Percentiles rank a stretch among this genome's conserved stretches.
These are phyloP conservation scores for Pleurotus salmoneostramineus DNA, from an alignment of 768 basidiomycete genomes.

Conservation along the genomic window DNA sequence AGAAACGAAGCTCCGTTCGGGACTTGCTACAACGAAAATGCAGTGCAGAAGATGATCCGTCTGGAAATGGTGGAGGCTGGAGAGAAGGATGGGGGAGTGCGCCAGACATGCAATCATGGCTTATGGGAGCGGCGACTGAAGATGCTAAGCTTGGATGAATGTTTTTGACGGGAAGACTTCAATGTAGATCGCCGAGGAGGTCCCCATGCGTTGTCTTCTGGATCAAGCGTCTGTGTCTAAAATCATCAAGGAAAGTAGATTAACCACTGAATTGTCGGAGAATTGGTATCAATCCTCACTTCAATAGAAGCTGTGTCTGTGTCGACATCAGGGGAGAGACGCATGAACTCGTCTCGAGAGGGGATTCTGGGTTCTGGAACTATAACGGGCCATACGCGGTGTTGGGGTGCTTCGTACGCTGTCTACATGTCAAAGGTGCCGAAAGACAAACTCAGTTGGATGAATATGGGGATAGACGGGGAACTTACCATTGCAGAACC, in stretches of 20 bases:
- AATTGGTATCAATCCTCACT: background rate
- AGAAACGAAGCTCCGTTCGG: background rate
- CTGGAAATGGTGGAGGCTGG: background rate
- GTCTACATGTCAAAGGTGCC: background rate
- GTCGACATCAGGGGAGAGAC: constrained; percentile 1
- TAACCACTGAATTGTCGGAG: background rate
- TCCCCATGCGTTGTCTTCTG: constrained; percentile 37
- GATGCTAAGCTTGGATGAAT: background rate
- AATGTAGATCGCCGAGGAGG: constrained; percentile 14
- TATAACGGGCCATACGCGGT: background rate
- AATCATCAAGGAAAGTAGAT: background rate
- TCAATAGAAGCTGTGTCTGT: constrained; percentile 6
- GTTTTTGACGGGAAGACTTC: background rate
- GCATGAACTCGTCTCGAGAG: background rate
- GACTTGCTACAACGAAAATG: background rate
- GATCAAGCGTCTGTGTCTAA: constrained; percentile 22
- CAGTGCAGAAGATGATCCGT: background rate
- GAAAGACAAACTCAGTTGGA: background rate
- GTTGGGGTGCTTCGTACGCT: background rate
- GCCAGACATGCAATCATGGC: background rate
- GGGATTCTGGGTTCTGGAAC: background rate
- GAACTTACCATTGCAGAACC: background rate
- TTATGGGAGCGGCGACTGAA: background rate
- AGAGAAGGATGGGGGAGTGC: background rate
- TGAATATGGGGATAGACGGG: background rate